Conservation (phyloP, 75 land plant genomes). For the Picea sitchensis region DNA sequence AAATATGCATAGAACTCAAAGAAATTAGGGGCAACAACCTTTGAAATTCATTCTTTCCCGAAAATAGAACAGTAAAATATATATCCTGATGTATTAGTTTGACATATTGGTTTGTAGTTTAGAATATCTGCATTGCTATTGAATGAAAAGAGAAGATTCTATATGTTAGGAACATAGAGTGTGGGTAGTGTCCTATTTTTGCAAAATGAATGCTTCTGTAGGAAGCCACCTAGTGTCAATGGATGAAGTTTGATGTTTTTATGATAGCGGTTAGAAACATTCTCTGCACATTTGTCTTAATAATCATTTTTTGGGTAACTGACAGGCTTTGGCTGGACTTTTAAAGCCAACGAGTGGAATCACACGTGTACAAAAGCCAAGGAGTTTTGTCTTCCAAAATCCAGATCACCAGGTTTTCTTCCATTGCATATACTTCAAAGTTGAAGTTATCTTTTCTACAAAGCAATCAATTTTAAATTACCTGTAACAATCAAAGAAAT, state of each 20-base stretch:
- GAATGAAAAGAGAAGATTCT: background rate
- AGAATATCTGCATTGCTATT: background rate
- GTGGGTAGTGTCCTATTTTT: background rate
- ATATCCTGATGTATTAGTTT: background rate
- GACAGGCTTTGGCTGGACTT: conserved; percentile 88
- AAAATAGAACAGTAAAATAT: background rate
- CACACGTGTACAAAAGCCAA: conserved; percentile 54
- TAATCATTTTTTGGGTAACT: conserved; percentile 7
- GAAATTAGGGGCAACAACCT: too few species aligned
- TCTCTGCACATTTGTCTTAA: background rate
- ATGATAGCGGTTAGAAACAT: background rate
- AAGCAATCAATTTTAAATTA: too few species aligned
- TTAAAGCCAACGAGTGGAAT: conserved; percentile 63
- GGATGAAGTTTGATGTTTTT: background rate
- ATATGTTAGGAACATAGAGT: background rate
- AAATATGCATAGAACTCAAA: too few species aligned
- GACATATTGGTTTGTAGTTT: background rate
- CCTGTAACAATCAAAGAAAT: too few species aligned
- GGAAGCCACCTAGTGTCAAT: background rate
- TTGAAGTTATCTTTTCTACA: too few species aligned
- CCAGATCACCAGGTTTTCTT: conserved; percentile 91
- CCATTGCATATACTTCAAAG: background rate
- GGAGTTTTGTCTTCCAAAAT: conserved; percentile 97
- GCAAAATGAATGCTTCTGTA: conserved; percentile 2
- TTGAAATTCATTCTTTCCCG: background rate